These are phyloP conservation scores for Lodderomyces orthopsilosis DNA, from an alignment of 1,139 yeast species.

Conservation along the genomic window DNA sequence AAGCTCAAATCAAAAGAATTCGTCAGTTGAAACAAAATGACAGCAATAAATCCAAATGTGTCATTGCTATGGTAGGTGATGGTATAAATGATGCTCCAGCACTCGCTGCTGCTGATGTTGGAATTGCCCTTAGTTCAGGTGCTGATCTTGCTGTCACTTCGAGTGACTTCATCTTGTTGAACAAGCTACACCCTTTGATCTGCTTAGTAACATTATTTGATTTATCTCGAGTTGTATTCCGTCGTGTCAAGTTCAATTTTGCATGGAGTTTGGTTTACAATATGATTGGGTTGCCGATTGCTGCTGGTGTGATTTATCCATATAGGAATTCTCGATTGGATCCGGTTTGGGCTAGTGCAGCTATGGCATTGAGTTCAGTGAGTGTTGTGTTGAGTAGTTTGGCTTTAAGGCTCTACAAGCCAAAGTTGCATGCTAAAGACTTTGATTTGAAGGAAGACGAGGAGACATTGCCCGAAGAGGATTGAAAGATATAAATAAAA, in stretches of 20 bases:
- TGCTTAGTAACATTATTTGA: conserved; percentile 50
- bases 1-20: conserved; percentile 53
- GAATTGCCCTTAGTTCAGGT: conserved; percentile 57
- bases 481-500: background rate
- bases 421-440: conserved; percentile 27
- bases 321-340: conserved; percentile 49
- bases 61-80: conserved; percentile 57
- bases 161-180: conserved; percentile 54
- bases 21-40: conserved; percentile 32
- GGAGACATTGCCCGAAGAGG: conserved; percentile 9
- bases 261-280: conserved; percentile 24
- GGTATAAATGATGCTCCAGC: conserved; percentile 68
- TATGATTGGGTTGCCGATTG: conserved; percentile 50
- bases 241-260: conserved; percentile 56
- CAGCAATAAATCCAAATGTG: conserved; percentile 12
- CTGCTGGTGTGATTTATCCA: conserved; percentile 64
- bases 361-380: conserved; percentile 62
- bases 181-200: conserved; percentile 45
- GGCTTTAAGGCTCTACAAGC: conserved; percentile 46
- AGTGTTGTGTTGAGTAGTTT: conserved; percentile 58
- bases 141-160: conserved; percentile 59
- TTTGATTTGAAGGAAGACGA: conserved; percentile 9
- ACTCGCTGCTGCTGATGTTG: conserved; percentile 56
- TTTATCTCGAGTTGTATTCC: conserved; percentile 43
- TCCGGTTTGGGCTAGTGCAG: conserved; percentile 68